Percentiles rank a stretch among this genome's conserved stretches.
These are phyloP conservation scores for Zygosaccharomyces kombuchaensis DNA, from an alignment of 805 yeast genomes.

Conservation along the genomic window DNA sequence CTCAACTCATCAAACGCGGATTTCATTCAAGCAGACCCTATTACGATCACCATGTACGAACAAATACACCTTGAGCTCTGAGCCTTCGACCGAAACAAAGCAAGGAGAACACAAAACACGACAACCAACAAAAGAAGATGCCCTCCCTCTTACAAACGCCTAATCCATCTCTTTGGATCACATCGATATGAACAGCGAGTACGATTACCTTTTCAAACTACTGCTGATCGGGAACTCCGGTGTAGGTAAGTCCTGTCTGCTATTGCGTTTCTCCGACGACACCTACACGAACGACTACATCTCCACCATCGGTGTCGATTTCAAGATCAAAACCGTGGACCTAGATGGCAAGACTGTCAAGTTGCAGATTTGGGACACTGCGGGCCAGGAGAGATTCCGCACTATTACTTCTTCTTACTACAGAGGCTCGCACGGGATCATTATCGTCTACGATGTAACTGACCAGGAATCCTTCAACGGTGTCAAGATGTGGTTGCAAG, in stretches of 20 bases:
- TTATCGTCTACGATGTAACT: slow-evolving; percentile 95
- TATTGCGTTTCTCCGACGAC: slow-evolving; percentile 94
- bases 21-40: no score
- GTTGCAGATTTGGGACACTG: slow-evolving; percentile 99
- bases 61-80: background rate
- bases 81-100: slow-evolving; percentile 2
- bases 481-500: slow-evolving; percentile 98
- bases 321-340: slow-evolving; percentile 83
- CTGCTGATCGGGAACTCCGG: slow-evolving; percentile 97
- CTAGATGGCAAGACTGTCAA: slow-evolving; percentile 96
- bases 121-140: background rate
- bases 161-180: background rate
- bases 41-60: background rate
- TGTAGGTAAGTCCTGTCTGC: slow-evolving; percentile 94
- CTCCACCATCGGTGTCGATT: slow-evolving; percentile 97
- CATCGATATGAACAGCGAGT: slow-evolving; percentile 72
- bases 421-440: slow-evolving; percentile 98
- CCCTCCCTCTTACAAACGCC: background rate
- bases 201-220: slow-evolving; percentile 95
- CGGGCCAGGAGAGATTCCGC: slow-evolving; percentile 97
- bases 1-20: no score
- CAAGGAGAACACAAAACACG: slow-evolving; percentile 6
- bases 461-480: slow-evolving; percentile 95
- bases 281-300: slow-evolving; percentile 96
- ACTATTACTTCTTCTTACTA: slow-evolving; percentile 96